Percentiles rank a stretch among this genome's conserved stretches.
Conservation (phyloP, 257 asterid genomes). For the Solanum appendiculatum region DNA sequence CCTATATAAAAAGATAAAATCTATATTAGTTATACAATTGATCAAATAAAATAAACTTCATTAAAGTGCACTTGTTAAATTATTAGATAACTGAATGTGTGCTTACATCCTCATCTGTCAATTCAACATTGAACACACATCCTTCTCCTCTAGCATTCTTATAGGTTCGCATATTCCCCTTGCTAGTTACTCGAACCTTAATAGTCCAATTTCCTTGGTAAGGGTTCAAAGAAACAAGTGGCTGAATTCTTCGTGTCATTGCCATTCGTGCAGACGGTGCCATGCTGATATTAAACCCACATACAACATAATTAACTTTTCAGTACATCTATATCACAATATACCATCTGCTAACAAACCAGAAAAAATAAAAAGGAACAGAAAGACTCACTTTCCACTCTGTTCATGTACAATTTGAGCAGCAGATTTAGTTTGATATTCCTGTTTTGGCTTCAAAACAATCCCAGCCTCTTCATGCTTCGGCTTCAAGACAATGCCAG, state of each 20-base stretch:
- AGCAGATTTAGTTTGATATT: conserved; percentile 62
- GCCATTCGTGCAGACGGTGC: conserved; percentile 83
- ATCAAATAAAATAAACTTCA: too few relatives aligned
- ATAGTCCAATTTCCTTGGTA: conserved; percentile 94
- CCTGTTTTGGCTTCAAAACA: conserved; percentile 60
- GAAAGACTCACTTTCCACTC: conserved; percentile 50
- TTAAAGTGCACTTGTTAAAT: not conserved
- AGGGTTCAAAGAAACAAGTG: conserved; percentile 85
- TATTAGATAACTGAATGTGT: not conserved
- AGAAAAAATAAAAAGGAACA: not conserved
- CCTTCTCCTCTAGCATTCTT: conserved; percentile 91
- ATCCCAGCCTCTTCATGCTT: conserved; percentile 29
- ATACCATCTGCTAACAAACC: not conserved
- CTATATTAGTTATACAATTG: not conserved
- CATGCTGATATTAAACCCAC: conserved; percentile 33
- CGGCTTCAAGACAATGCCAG: conserved; percentile 13
- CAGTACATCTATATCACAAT: not conserved
- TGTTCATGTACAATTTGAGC: conserved; percentile 78
- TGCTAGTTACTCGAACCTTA: conserved; percentile 70
- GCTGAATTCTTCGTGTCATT: conserved; percentile 74
- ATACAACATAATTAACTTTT: not conserved
- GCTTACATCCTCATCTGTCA: conserved; percentile 95
- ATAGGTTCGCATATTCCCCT: conserved; percentile 68
- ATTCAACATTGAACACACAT: conserved; percentile 91
- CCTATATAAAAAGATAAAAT: conserved; percentile 36